Evolutionary conservation across 345 rosid genomes (phyloP).

Genomic region (Populus tremula): DNA sequence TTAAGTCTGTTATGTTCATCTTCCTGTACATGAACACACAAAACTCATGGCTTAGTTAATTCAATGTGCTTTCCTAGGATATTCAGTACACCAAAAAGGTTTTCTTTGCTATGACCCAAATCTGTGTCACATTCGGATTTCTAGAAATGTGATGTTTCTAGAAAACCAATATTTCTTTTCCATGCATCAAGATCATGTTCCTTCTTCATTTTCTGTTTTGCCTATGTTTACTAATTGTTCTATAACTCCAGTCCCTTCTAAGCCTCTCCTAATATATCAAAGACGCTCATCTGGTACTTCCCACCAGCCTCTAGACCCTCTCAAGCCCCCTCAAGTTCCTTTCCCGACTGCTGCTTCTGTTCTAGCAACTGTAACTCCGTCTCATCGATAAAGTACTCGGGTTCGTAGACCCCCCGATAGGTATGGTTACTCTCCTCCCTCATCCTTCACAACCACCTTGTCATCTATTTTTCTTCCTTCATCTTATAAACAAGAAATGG

Average conservation of each 20-base stretch:
- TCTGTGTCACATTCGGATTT: not conserved
- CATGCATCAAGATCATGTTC: not conserved
- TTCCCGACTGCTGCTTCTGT: not conserved
- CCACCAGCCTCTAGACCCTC: no score
- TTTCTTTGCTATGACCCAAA: not conserved
- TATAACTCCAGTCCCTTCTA: not conserved
- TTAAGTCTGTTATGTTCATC: not conserved
- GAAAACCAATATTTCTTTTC: not conserved
- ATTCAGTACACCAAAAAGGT: not conserved
- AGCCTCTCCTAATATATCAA: not conserved
- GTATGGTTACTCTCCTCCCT: not conserved
- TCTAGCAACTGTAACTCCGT: no score
- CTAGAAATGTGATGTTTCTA: not conserved
- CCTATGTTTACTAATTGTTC: not conserved
- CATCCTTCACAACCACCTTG: not conserved
- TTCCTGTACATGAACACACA: not conserved
- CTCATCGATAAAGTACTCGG: not conserved
- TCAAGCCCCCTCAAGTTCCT: not conserved
- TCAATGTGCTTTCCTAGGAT: not conserved
- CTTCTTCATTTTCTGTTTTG: not conserved
- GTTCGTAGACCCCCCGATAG: not conserved
- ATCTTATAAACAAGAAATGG: not conserved
- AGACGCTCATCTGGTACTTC: no score
- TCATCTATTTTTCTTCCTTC: slow-evolving; percentile 3
- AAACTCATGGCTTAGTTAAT: not conserved